These are phyloP conservation scores for Candida ulmi DNA, from an alignment of 805 yeast species.

Conservation along the genomic window DNA sequence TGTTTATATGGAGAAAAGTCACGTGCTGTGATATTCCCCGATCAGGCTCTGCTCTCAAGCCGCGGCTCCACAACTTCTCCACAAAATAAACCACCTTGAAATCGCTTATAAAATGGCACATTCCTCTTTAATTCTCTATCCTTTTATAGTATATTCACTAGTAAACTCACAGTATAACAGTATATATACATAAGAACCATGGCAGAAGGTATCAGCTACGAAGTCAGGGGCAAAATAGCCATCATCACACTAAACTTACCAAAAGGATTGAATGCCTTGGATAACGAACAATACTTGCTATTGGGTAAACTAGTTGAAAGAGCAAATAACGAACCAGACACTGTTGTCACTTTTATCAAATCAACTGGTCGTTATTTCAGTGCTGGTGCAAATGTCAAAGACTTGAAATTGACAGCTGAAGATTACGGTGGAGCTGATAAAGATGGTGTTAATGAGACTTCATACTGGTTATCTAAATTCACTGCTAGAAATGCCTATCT, in stretches of 20 bases:
- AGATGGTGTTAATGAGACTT: slow-evolving; percentile 21
- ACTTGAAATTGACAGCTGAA: slow-evolving; percentile 13
- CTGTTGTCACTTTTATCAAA: slow-evolving; percentile 60
- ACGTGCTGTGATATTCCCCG: neutral
- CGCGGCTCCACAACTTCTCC: neutral
- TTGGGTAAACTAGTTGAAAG: slow-evolving; percentile 53
- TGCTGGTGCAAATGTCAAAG: slow-evolving; percentile 75
- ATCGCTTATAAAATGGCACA: neutral
- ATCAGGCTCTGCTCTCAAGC: too few relatives aligned
- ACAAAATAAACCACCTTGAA: neutral
- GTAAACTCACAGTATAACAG: neutral
- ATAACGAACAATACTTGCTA: slow-evolving; percentile 55
- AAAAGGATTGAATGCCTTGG: slow-evolving; percentile 56
- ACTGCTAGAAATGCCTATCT: slow-evolving; percentile 68
- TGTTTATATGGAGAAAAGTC: too few relatives aligned
- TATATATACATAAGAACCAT: slow-evolving; percentile 11
- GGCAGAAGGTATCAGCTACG: slow-evolving; percentile 25
- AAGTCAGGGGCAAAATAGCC: slow-evolving; percentile 38
- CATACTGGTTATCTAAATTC: slow-evolving; percentile 49
- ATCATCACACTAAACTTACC: slow-evolving; percentile 67
- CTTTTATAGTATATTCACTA: too few relatives aligned
- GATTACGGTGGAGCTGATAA: slow-evolving; percentile 6
- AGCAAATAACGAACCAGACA: slow-evolving; percentile 58
- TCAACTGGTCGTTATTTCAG: slow-evolving; percentile 73
- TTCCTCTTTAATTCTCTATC: too few relatives aligned